These are phyloP conservation scores for Linnemannia zychae DNA, from an alignment of 192 early-diverging fungal genomes.

Conservation along the genomic window DNA sequence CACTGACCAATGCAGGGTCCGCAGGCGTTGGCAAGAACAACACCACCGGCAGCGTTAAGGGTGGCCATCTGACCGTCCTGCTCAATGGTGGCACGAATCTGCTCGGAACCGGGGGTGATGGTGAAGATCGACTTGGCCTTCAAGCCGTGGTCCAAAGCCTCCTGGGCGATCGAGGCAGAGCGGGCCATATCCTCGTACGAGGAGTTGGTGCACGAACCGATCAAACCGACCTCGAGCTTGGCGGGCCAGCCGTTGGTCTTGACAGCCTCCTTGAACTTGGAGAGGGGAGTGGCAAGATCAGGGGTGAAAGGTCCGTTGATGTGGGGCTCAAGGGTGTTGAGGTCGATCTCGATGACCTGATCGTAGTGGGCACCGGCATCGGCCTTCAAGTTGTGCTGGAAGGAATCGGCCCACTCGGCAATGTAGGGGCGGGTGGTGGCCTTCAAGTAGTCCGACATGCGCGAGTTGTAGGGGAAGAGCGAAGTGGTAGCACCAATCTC, in stretches of 20 bases:
- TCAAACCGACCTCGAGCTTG: slow-evolving; percentile 91
- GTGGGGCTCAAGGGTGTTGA: slow-evolving; percentile 94
- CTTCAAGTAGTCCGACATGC: slow-evolving; percentile 92
- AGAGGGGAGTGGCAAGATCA: slow-evolving; percentile 94
- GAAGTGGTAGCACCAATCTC: slow-evolving; percentile 99
- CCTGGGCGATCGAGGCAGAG: slow-evolving; percentile 87
- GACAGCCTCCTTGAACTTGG: slow-evolving; percentile 92
- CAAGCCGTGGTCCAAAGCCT: slow-evolving; percentile 85
- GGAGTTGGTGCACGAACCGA: slow-evolving; percentile 99
- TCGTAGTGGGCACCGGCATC: slow-evolving; percentile 93
- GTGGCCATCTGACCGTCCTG: slow-evolving; percentile 88
- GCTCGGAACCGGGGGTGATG: slow-evolving; percentile 97
- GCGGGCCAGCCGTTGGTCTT: slow-evolving; percentile 89
- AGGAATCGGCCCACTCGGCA: slow-evolving; percentile 83
- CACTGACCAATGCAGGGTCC: slow-evolving; percentile 99
- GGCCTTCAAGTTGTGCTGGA: slow-evolving; percentile 90
- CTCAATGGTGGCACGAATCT: slow-evolving; percentile 96
- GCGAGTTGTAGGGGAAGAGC: slow-evolving; percentile 93
- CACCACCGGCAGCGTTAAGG: slow-evolving; percentile 84
- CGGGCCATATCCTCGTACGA: slow-evolving; percentile 98
- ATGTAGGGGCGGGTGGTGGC: slow-evolving; percentile 87
- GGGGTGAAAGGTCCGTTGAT: slow-evolving; percentile 97
- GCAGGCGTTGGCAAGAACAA: slow-evolving; percentile 97
- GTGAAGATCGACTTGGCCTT: slow-evolving; percentile 88
- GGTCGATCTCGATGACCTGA: slow-evolving; percentile 94